phyloP scores from a whole-genome alignment of 1,284 basidiomycete species.

The Trametes hirsuta region DNA sequence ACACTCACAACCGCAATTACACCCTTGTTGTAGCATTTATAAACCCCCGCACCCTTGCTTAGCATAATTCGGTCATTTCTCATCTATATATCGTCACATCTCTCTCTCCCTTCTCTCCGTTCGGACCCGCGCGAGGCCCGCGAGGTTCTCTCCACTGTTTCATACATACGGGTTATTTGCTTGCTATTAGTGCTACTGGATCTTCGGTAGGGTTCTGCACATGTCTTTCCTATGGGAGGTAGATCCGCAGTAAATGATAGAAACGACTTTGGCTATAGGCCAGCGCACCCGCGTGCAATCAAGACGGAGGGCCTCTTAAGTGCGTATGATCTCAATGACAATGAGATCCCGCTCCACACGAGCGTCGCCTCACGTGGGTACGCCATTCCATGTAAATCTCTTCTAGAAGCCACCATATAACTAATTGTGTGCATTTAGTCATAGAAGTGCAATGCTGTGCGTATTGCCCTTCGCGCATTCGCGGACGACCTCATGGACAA shows the following conservation, averaged over 20 bases:
- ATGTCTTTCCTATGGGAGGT: neutral
- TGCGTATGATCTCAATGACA: neutral
- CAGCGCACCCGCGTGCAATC: neutral
- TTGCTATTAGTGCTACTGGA: constrained; percentile 4
- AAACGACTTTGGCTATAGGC: no score
- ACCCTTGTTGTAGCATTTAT: constrained; percentile 25
- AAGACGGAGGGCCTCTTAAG: neutral
- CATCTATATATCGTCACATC: neutral
- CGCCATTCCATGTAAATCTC: no score
- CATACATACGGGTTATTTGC: neutral
- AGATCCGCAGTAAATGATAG: neutral
- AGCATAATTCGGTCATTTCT: neutral
- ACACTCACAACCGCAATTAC: constrained; percentile 4
- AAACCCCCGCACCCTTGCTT: neutral
- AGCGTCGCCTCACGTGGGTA: no score
- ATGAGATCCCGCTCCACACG: no score
- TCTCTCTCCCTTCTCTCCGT: neutral
- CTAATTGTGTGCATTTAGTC: no score
- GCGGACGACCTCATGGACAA: no score
- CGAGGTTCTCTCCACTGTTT: neutral
- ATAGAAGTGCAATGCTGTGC: no score
- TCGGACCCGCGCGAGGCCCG: no score
- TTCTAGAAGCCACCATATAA: no score
- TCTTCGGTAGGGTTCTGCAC: constrained; percentile 7
- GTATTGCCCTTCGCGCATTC: no score